These are phyloP conservation scores for Endogone sp. DNA, from an alignment of 192 early-diverging fungal species.

Conservation along the genomic window DNA sequence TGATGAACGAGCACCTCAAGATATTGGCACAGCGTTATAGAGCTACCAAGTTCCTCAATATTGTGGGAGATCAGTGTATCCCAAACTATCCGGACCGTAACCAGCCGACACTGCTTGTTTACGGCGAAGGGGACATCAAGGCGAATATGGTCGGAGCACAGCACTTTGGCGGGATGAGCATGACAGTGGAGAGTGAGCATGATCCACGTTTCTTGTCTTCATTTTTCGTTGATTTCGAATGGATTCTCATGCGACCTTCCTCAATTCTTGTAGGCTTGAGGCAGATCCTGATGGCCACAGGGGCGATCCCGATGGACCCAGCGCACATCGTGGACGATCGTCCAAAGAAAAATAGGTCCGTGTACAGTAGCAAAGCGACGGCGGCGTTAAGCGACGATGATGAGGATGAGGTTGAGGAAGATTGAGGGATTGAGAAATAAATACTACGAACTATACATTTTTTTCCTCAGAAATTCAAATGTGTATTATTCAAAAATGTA, in stretches of 20 bases:
- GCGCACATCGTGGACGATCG: background rate
- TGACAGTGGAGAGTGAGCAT: constrained; percentile 58
- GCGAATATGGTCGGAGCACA: constrained; percentile 79
- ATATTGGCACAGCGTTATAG: constrained; percentile 71
- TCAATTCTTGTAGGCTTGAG: constrained; percentile 2
- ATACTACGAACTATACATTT: no score
- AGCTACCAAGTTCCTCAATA: constrained; percentile 92
- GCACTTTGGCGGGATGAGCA: constrained; percentile 76
- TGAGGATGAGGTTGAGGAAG: no score
- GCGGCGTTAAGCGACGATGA: constrained; percentile 56
- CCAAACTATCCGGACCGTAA: constrained; percentile 91
- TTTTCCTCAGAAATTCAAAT: no score
- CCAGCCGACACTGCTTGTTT: constrained; percentile 88
- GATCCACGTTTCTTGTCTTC: background rate
- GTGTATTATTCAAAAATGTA: no score
- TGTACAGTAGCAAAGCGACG: constrained; percentile 45
- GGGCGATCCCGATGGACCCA: constrained; percentile 28
- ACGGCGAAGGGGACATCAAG: constrained; percentile 82
- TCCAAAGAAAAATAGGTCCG: constrained; percentile 30
- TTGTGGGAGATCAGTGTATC: constrained; percentile 90
- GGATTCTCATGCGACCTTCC: background rate
- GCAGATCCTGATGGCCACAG: constrained; percentile 34
- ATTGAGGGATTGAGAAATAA: no score
- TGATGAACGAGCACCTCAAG: constrained; percentile 75
- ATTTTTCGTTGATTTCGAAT: background rate